Conservation (phyloP, 441 rosid genomes). For the Erysimum cheiri region DNA sequence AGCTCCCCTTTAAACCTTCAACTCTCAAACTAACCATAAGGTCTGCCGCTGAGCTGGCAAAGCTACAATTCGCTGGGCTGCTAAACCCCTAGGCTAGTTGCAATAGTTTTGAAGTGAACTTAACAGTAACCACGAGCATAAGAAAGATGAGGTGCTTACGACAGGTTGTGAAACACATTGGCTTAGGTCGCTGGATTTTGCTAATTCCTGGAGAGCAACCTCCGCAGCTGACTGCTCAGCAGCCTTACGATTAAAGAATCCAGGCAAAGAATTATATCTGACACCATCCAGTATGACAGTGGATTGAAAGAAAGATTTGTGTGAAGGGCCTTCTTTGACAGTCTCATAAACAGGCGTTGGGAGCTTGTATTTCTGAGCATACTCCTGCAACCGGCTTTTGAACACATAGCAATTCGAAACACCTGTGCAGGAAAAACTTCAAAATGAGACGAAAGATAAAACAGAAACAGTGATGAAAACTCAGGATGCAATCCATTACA, state of each 20-base stretch:
- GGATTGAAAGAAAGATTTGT: constrained; percentile 75
- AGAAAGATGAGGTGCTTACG: constrained; percentile 55
- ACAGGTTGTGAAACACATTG: constrained; percentile 72
- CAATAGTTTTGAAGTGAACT: not conserved
- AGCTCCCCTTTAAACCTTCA: constrained; percentile 6
- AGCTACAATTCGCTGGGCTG: constrained; percentile 19
- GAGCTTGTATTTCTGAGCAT: constrained; percentile 71
- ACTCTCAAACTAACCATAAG: not conserved
- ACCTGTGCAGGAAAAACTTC: constrained; percentile 49
- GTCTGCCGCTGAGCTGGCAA: constrained; percentile 1
- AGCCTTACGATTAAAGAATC: constrained; percentile 88
- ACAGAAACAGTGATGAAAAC: constrained; percentile 10
- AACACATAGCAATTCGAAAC: constrained; percentile 88
- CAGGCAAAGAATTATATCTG: constrained; percentile 75
- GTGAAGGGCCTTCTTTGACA: constrained; percentile 86
- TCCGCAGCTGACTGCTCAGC: constrained; percentile 98
- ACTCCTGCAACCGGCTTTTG: constrained; percentile 88
- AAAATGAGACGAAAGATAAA: constrained; percentile 23
- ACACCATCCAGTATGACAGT: constrained; percentile 67
- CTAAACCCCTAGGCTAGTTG: constrained; percentile 8
- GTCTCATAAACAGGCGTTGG: constrained; percentile 84
- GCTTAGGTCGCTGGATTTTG: constrained; percentile 61
- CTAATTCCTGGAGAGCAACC: constrained; percentile 77
- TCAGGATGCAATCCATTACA: not conserved
- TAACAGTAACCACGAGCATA: not conserved